A percentile compares a stretch with the other conserved stretches of the same genome.
Evolutionary conservation across 1,284 basidiomycete genomes (phyloP).

Genomic region (Clitocybe nebularis): DNA sequence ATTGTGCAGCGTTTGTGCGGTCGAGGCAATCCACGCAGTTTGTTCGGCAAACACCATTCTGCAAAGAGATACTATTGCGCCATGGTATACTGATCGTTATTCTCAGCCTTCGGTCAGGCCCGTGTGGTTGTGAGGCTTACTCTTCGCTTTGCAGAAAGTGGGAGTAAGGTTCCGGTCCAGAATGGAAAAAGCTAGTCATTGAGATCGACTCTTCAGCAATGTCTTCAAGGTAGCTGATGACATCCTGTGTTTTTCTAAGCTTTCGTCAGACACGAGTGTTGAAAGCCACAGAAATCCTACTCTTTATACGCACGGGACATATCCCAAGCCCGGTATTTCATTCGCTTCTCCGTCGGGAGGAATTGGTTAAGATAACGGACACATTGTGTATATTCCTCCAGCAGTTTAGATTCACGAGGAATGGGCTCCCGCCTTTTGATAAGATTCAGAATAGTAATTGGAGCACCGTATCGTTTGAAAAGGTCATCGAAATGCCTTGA

Average conservation of each 20-base stretch:
- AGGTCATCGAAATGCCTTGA: slow-evolving; percentile 93
- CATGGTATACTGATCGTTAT: slow-evolving; percentile 34
- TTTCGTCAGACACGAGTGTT: neutral
- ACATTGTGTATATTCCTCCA: slow-evolving; percentile 91
- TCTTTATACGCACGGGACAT: slow-evolving; percentile 92
- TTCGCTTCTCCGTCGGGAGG: slow-evolving; percentile 80
- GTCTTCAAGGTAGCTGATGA: slow-evolving; percentile 94
- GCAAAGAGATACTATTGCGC: slow-evolving; percentile 73
- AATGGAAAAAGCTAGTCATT: slow-evolving; percentile 93
- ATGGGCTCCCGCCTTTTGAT: slow-evolving; percentile 83
- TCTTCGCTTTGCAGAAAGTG: slow-evolving; percentile 53
- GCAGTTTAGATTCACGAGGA: slow-evolving; percentile 90
- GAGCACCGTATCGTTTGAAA: slow-evolving; percentile 86
- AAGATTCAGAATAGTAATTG: slow-evolving; percentile 92
- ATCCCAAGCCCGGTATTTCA: slow-evolving; percentile 95
- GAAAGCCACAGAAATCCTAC: slow-evolving; percentile 35
- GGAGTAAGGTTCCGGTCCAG: slow-evolving; percentile 73
- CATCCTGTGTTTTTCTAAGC: slow-evolving; percentile 86
- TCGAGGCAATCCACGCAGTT: slow-evolving; percentile 98
- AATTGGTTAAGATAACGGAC: slow-evolving; percentile 95
- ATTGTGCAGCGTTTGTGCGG: slow-evolving; percentile 96
- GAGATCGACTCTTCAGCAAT: slow-evolving; percentile 93
- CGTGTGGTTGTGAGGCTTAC: slow-evolving; percentile 28
- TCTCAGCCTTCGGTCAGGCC: slow-evolving; percentile 1
- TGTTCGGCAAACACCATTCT: slow-evolving; percentile 87